Base-by-base conservation (phyloP, 148 eudicot species). In the Euryodendron excelsum region DNA sequence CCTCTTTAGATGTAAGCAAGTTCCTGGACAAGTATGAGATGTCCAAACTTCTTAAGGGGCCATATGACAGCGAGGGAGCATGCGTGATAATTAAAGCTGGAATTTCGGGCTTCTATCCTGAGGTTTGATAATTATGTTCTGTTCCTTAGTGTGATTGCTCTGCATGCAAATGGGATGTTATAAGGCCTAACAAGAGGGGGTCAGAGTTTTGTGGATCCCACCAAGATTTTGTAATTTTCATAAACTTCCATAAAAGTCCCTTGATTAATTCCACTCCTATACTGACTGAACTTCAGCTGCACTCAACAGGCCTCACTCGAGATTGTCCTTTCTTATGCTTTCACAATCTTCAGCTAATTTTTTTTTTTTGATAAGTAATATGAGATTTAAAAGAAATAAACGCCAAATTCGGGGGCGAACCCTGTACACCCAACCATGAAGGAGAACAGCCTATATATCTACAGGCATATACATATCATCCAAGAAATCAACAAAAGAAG, bases 31-130 rank as follows among this genome's bases (percentile, higher is more conserved):
- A 81, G 75, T 94, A 94, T 80, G 93, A 94, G 85, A 88, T 94
- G 87, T 92, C 91, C 58, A 94, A 91, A 83, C 90, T 91, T 78
- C 88, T 94, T 68, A 86, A 71, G 74, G 96, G 94, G 67, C 84
- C 86, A 78, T 89, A 85, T 80, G 98, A 94, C 79, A 77, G 69
- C 71, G 97, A 94, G 84, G 98, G 98, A 82, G 97, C 98, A 39
- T 90, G 92, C 45, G 65, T 94, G 81, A 86, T 76, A 36, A 87
- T 94, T 41, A 87, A 82, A 85, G 90, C 97, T 77, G 88, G 85
- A 78, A 72, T 79, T 75, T 79, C 75, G 78, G 92, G 89, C 87
- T 74, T 80, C 60, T 75, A 48, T 70, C 85, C 95, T 25, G 90
- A 94, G 94, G 98, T 92, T 61, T 69, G 78, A 31, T 45, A 31